Evolutionary conservation across 2,329 filamentous ascomycete species (phyloP).

Genomic region (Scytalidium sp.): DNA sequence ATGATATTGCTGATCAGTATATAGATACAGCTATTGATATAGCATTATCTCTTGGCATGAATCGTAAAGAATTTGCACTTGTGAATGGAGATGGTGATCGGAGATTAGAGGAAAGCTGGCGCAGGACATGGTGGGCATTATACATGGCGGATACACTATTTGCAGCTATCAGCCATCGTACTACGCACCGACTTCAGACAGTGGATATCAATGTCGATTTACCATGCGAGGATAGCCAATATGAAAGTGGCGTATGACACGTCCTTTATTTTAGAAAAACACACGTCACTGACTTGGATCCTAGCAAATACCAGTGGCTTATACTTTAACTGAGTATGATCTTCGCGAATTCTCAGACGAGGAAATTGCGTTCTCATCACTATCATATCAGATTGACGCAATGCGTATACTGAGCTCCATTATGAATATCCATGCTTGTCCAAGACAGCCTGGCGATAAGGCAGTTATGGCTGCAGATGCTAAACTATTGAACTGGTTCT

Average conservation of each 20-base stretch:
- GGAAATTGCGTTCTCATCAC: slow-evolving; percentile 58
- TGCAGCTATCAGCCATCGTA: slow-evolving; percentile 13
- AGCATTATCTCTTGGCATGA: slow-evolving; percentile 59
- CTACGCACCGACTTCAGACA: slow-evolving; percentile 37
- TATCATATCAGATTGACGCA: slow-evolving; percentile 64
- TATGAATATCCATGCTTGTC: slow-evolving; percentile 37
- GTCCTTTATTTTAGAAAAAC: not conserved
- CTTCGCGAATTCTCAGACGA: slow-evolving; percentile 56
- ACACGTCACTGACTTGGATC: slow-evolving; percentile 21
- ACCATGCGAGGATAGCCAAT: slow-evolving; percentile 62
- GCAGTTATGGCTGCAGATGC: slow-evolving; percentile 11
- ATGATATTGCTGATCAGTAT: slow-evolving; percentile 20
- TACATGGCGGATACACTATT: slow-evolving; percentile 57
- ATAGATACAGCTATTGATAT: slow-evolving; percentile 51
- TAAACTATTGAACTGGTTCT: slow-evolving; percentile 32
- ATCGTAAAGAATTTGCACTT: slow-evolving; percentile 51
- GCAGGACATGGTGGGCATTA: slow-evolving; percentile 71
- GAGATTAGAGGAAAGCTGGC: slow-evolving; percentile 54
- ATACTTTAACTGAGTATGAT: slow-evolving; percentile 59
- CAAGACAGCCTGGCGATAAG: slow-evolving; percentile 41
- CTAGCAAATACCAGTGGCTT: slow-evolving; percentile 37
- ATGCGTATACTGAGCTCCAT: slow-evolving; percentile 57
- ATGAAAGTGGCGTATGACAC: slow-evolving; percentile 35
- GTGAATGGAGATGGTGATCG: slow-evolving; percentile 44
- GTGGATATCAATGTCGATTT: slow-evolving; percentile 54